A percentile compares a stretch with the other conserved stretches of the same genome.
Conservation (phyloP, 805 yeast species). For the Kuraishia molischiana region DNA sequence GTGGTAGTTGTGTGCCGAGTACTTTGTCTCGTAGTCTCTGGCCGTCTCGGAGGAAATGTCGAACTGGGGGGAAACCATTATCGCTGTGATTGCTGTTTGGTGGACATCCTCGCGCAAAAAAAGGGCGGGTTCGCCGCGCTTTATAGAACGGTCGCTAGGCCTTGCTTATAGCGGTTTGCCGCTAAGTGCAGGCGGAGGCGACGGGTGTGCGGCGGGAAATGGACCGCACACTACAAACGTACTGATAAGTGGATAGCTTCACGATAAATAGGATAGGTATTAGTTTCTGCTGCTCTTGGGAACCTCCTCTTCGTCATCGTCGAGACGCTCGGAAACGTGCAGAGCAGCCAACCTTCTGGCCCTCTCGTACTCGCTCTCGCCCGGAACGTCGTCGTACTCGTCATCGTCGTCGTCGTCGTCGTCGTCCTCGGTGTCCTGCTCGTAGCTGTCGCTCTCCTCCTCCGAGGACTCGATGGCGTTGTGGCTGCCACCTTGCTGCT, state of each 20-base stretch:
- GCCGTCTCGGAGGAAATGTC: conserved; percentile 58
- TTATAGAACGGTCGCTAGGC: background rate
- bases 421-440: conserved; percentile 9
- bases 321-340: conserved; percentile 16
- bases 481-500: background rate
- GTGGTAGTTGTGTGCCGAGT: conserved; percentile 95
- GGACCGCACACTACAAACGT: no score
- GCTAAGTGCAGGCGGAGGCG: background rate
- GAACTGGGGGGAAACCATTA: conserved; percentile 20
- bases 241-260: no score
- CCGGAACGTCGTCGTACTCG: conserved; percentile 10
- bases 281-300: conserved; percentile 2
- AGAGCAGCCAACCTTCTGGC: conserved; percentile 20
- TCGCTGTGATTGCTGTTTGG: no score
- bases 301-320: conserved; percentile 26
- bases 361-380: conserved; percentile 15
- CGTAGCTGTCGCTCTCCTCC: conserved; percentile 1
- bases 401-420: conserved; percentile 15
- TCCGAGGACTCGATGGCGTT: background rate
- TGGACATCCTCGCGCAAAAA: no score
- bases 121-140: background rate
- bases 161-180: background rate
- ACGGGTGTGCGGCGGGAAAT: background rate
- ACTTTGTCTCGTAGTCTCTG: conserved; percentile 56
- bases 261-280: no score